Evolutionary conservation across 73 alveolate genomes (phyloP).

Genomic region (Paramecium sonneborni): DNA sequence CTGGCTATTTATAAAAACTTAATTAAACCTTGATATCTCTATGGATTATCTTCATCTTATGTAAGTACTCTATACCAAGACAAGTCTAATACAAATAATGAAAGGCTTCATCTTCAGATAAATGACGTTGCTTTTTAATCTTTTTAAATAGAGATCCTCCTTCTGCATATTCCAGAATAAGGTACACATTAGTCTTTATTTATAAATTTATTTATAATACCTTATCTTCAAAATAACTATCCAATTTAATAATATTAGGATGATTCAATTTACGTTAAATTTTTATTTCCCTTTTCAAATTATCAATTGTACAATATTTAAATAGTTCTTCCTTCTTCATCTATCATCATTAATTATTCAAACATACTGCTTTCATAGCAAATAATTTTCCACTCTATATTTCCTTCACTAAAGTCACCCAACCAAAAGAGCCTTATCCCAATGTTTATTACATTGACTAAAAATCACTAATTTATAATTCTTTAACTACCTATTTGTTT

Average conservation of each 20-base stretch:
- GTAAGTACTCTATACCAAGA: conserved; percentile 54
- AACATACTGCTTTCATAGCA: conserved; percentile 46
- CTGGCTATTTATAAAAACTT: conserved; percentile 43
- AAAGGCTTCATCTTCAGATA: conserved; percentile 69
- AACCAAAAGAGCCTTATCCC: conserved; percentile 50
- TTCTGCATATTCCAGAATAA: conserved; percentile 76
- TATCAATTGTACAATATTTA: conserved; percentile 22
- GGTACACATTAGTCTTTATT: conserved; percentile 60
- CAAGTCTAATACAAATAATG: conserved; percentile 30
- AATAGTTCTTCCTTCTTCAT: conserved; percentile 42
- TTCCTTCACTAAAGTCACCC: conserved; percentile 43
- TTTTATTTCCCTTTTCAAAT: conserved; percentile 69
- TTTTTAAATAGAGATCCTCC: conserved; percentile 75
- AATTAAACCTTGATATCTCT: conserved; percentile 51
- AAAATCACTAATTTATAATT: not conserved
- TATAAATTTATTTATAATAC: not conserved
- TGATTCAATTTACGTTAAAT: conserved; percentile 75
- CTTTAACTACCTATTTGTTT: not conserved
- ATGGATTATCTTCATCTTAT: conserved; percentile 63
- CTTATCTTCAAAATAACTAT: conserved; percentile 78
- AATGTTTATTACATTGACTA: conserved; percentile 1
- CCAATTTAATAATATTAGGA: conserved; percentile 76
- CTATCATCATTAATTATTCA: not conserved
- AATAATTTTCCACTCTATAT: not conserved
- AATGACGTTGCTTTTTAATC: conserved; percentile 58